Evolutionary conservation across 2,329 filamentous ascomycete species (phyloP), one percentile per base, ranked within the genome.

Genomic region (Fusarium beomiforme): DNA sequence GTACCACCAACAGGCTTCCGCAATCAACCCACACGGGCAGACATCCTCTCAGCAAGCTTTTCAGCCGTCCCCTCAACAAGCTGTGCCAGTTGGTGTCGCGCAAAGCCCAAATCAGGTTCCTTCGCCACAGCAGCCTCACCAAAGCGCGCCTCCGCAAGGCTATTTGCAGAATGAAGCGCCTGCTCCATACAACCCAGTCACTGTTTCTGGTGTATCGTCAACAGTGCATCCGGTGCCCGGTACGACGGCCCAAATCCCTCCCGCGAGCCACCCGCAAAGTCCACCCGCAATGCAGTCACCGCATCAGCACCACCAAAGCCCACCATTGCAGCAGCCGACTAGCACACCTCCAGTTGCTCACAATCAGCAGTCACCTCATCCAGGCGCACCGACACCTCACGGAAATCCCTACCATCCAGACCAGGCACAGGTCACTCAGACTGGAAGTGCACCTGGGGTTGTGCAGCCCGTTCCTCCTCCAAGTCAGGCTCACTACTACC

Each of bases 61-160:
- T 11, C 19, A 33, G 7, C 1, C 21, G 11, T n/a, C 29, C 2
- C n/a, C 19, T 7, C 14, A 50, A 10, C 49, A 31, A 3, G 19
- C 12, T 41, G 2, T 0, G 1, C 5, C 42, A 14, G 16, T 9
- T 1, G 9, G 21, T 8, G 23, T 24, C 13, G 3, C 5, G 2
- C 43, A 67, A 2, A 34, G 14, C 5, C 11, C 43, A 16, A 23
- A 34, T 3, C 49, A 55, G 4, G 10, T n/a, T 3, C 3, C 42
- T 4, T 39, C 43, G 3, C 16, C 34, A 2, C 39, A 57, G 3
- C 43, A 49, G 8, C 23, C 55, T 9, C 47, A 64, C 24, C 53
- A 70, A 8, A 47, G 24, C 4, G 24, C 26, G 8, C 8, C 17
- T 23, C 5, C 26, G 5, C 46, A 37, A 11, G 13, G 26, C 0